These are phyloP conservation scores for Capillidium heterosporum DNA, from an alignment of 371 early-diverging fungal species.

Conservation along the genomic window DNA sequence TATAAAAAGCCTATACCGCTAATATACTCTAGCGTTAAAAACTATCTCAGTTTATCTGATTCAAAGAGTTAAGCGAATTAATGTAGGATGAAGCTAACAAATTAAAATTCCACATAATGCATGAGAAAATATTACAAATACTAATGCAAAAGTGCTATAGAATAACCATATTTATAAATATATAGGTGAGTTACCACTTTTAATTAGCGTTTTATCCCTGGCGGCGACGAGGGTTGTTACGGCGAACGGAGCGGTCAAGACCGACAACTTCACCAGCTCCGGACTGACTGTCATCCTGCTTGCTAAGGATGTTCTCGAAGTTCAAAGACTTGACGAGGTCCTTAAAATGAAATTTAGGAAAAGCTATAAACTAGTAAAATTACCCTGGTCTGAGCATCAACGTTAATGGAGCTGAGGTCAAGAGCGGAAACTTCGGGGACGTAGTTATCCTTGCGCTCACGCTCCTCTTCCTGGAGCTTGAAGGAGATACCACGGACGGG, in stretches of 20 bases:
- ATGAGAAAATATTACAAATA: no score
- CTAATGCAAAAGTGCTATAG: no score
- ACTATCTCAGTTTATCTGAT: no score
- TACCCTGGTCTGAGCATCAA: slow-evolving; percentile 85
- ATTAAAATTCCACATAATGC: no score
- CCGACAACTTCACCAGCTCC: slow-evolving; percentile 5
- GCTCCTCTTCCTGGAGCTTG: slow-evolving; percentile 99
- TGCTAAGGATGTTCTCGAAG: slow-evolving; percentile 68
- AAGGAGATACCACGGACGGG: slow-evolving; percentile 99
- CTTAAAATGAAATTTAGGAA: slow-evolving; percentile 16
- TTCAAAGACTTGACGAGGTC: slow-evolving; percentile 89
- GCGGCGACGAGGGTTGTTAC: slow-evolving; percentile 5
- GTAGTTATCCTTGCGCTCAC: slow-evolving; percentile 99
- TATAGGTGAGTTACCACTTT: no score
- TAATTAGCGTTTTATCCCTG: neutral
- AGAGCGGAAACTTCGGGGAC: slow-evolving; percentile 99
- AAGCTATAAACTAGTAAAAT: neutral
- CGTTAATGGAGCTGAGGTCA: slow-evolving; percentile 80
- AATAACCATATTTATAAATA: no score
- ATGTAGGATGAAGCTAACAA: no score
- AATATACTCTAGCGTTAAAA: no score
- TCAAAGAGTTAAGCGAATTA: no score
- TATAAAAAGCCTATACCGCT: no score
- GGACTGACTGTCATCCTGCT: slow-evolving; percentile 16
- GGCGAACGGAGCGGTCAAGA: slow-evolving; percentile 2